These are phyloP conservation scores for Eimeria necatrix DNA, from an alignment of 169 alveolate genomes.

Conservation along the genomic window DNA sequence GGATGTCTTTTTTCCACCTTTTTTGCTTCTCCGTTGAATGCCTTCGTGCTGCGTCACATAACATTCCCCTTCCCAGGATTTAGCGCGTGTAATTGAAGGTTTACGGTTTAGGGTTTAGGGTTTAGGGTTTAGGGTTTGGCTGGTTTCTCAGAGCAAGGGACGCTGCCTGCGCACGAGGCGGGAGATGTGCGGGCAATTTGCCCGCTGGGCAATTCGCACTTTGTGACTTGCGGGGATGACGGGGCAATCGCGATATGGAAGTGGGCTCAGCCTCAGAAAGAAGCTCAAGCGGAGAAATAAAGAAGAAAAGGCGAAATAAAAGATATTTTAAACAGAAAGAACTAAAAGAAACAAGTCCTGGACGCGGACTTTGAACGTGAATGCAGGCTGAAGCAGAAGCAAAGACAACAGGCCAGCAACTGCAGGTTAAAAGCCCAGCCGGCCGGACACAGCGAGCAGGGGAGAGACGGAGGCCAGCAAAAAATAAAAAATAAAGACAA, in stretches of 20 bases:
- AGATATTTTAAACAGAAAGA: neutral
- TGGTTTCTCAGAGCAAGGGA: neutral
- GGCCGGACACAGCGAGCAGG: neutral
- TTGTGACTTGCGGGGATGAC: slow-evolving; percentile 37
- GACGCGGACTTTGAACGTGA: too few species aligned
- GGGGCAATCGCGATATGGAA: slow-evolving; percentile 44
- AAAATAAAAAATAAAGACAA: too few species aligned
- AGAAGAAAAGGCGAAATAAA: neutral
- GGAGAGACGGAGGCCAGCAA: neutral
- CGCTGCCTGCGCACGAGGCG: slow-evolving; percentile 15
- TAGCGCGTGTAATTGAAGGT: too few species aligned
- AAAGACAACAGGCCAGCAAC: too few species aligned
- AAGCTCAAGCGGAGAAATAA: neutral
- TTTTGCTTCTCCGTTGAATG: too few species aligned
- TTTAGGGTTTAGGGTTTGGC: too few species aligned
- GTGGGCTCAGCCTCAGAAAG: neutral
- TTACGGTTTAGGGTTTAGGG: too few species aligned
- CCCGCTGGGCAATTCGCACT: neutral
- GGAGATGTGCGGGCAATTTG: neutral
- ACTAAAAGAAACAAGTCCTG: neutral
- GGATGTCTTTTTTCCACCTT: too few species aligned
- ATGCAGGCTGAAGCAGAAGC: too few species aligned
- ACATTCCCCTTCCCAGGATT: too few species aligned
- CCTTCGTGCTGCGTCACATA: too few species aligned
- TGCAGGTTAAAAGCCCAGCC: too few species aligned